Base-by-base conservation (phyloP, 306 rosid species). In the Malus orientalis region DNA sequence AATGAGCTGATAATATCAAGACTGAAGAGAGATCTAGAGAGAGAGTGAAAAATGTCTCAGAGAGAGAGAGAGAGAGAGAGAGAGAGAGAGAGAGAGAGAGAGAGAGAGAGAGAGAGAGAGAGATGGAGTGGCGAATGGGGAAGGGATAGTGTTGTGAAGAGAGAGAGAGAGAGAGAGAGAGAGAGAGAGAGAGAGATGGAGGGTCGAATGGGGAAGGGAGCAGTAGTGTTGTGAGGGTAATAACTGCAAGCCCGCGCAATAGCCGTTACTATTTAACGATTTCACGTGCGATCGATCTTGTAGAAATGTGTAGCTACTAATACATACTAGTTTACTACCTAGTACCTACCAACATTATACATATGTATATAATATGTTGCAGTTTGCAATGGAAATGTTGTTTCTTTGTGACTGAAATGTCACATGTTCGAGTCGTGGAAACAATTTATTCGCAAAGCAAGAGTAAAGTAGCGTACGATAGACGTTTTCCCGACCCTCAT, bases 241-340 rank as follows among this genome's bases (percentile, higher is more conserved):
- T 84, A 88, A 85, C 82, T 73, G 85, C 80, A 38, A 78, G 77
- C 32, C 81, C 91, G 89, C 90, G 88, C 85, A 80, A 81, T 78
- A 77, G 87, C 89, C 79, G 89, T 81, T 85, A 80, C 83, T 79
- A 87, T 87, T 91, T 85, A 91, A 80, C 85, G 29, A 74, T 67
- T 71, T 82, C 96, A 91, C 93, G 90, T 84, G 84, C 36, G 67
- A 15, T 42, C 78, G 60, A 45, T 36, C 30, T n/a, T 15, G 55
- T 16, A 5, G 20, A 51, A 51, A 51, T 51, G 16, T 51, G 55
- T 16, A 16, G 55, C 8, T 51, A 51, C 55, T 5, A 5, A 29
- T 19, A 33, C 68, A 22, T 20, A 47, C 55, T 49, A 51, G 20
- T 15, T 42, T 18, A 66, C 23, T 71, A 61, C 66, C 9, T 18